Percentiles rank a stretch among this genome's conserved stretches.
phyloP scores from a whole-genome alignment of 2,329 filamentous ascomycete species.

The Colletotrichum shisoi region DNA sequence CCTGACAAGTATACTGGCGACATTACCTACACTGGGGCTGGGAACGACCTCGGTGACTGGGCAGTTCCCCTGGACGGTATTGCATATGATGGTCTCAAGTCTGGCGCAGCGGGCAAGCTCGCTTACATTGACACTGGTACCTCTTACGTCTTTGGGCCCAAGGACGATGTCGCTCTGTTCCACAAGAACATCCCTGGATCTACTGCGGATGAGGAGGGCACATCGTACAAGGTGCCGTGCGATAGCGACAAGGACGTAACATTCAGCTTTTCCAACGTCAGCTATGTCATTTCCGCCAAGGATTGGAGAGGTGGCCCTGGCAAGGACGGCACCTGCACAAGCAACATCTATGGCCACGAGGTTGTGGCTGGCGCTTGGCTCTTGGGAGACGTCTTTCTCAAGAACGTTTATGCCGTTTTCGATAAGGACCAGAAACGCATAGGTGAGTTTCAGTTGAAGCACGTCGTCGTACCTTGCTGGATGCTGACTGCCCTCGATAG shows the following conservation, averaged over 20 bases:
- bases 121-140: constrained; percentile 88
- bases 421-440: constrained; percentile 74
- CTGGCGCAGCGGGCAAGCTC: constrained; percentile 62
- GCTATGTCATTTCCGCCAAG: constrained; percentile 70
- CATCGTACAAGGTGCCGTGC: constrained; percentile 78
- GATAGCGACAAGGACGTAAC: constrained; percentile 67
- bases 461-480: background rate
- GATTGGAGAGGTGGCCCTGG: constrained; percentile 71
- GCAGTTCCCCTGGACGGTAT: constrained; percentile 74
- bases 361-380: constrained; percentile 76
- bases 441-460: constrained; percentile 54
- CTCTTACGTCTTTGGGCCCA: constrained; percentile 77
- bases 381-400: constrained; percentile 85
- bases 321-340: constrained; percentile 63
- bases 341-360: constrained; percentile 77
- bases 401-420: constrained; percentile 89
- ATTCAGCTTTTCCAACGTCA: constrained; percentile 72
- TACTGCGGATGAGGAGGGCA: constrained; percentile 59
- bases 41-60: constrained; percentile 69
- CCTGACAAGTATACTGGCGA: constrained; percentile 70
- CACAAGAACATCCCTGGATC: constrained; percentile 71
- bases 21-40: constrained; percentile 70
- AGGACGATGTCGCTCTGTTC: constrained; percentile 69
- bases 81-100: constrained; percentile 66
- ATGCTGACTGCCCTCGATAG: constrained; percentile 41